Evolutionary conservation across 2,329 filamentous ascomycete genomes (phyloP).

Genomic region (Talaromyces rugulosus): DNA sequence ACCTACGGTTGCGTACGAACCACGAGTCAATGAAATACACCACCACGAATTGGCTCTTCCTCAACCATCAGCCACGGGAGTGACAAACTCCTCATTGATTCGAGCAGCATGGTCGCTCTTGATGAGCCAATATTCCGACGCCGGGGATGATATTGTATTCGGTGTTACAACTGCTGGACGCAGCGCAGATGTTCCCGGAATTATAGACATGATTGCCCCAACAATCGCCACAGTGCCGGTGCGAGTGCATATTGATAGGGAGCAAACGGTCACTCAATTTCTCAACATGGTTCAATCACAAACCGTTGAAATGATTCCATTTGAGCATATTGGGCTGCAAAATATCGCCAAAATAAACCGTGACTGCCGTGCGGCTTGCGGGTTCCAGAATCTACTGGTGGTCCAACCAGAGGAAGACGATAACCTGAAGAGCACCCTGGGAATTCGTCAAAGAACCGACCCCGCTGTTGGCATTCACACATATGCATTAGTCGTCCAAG

Average conservation of each 20-base stretch:
- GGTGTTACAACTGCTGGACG: constrained; percentile 39
- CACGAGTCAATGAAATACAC: constrained; percentile 11
- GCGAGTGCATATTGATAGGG: constrained; percentile 27
- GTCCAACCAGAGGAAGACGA: constrained; percentile 26
- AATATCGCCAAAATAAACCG: constrained; percentile 41
- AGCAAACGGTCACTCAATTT: constrained; percentile 23
- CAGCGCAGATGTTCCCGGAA: constrained; percentile 31
- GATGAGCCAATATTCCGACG: constrained; percentile 26
- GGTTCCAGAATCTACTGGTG: constrained; percentile 32
- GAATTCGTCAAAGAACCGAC: not conserved
- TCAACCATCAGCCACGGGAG: constrained; percentile 4
- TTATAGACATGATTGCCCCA: constrained; percentile 38
- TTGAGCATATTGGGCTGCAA: constrained; percentile 49
- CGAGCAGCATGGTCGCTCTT: constrained; percentile 35
- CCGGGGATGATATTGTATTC: constrained; percentile 37
- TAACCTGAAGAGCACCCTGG: not conserved
- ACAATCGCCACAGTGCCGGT: constrained; percentile 40
- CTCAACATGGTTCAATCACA: constrained; percentile 27
- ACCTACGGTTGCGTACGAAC: constrained; percentile 44
- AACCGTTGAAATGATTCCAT: constrained; percentile 36
- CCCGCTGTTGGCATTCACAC: not conserved
- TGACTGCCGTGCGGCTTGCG: constrained; percentile 33
- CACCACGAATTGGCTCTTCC: not conserved
- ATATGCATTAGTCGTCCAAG: not conserved
- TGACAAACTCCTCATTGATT: constrained; percentile 27